Evolutionary conservation across 805 yeast species (phyloP).

Genomic region (Metschnikowia shivogae): DNA sequence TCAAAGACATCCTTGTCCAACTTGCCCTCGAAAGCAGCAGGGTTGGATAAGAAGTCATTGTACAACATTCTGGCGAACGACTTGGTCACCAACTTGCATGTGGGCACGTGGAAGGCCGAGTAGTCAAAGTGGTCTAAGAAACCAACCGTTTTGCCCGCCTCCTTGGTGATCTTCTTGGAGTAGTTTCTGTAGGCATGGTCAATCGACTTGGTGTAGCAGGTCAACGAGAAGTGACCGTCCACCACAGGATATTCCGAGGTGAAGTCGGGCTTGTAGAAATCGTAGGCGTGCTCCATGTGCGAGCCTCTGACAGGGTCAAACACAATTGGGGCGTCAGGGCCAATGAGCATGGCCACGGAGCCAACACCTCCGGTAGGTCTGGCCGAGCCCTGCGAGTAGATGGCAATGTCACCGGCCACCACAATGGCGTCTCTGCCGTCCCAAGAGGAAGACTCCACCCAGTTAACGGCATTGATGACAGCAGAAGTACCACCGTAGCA

Average conservation of each 20-base stretch:
- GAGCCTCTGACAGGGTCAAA: constrained; percentile 88
- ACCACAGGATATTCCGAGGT: constrained; percentile 95
- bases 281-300: constrained; percentile 95
- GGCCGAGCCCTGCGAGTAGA: constrained; percentile 95
- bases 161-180: constrained; percentile 62
- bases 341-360: constrained; percentile 87
- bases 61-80: constrained; percentile 88
- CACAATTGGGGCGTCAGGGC: constrained; percentile 96
- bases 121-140: constrained; percentile 73
- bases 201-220: constrained; percentile 91
- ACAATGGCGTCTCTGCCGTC: constrained; percentile 98
- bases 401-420: constrained; percentile 96
- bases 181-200: constrained; percentile 82
- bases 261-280: constrained; percentile 97
- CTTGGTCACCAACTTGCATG: constrained; percentile 90
- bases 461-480: constrained; percentile 85
- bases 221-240: constrained; percentile 92
- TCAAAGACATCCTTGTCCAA: constrained; percentile 49
- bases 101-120: constrained; percentile 97
- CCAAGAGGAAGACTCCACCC: constrained; percentile 96
- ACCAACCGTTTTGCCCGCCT: constrained; percentile 51
- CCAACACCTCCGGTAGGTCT: constrained; percentile 99
- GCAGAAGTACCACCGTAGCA: constrained; percentile 99
- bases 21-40: constrained; percentile 46
- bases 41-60: constrained; percentile 78